A percentile compares a stretch with the other conserved stretches of the same genome.
phyloP scores from a whole-genome alignment of 139 green algal species.

The Closterium sp. region DNA sequence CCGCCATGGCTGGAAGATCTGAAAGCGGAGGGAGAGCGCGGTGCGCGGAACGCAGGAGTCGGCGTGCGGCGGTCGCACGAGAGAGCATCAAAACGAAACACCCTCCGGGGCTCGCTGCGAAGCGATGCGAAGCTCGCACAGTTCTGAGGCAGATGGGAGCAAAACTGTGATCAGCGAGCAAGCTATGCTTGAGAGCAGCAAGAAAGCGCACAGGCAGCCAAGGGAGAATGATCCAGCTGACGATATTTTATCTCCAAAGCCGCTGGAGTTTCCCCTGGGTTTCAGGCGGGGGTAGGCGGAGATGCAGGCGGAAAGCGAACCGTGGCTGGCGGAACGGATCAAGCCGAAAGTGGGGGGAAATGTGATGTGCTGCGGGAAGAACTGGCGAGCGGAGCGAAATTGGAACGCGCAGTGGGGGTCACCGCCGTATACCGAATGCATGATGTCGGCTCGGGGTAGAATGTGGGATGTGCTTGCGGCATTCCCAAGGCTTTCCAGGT shows the following conservation, averaged over 20 bases:
- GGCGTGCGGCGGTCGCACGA: neutral
- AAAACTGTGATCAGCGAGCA: neutral
- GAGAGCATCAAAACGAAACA: neutral
- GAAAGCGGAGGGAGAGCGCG: neutral
- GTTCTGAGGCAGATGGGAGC: neutral
- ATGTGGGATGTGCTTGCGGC: neutral
- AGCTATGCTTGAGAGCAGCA: no score
- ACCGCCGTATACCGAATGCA: neutral
- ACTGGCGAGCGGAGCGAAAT: neutral
- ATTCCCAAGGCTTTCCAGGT: neutral
- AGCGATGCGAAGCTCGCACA: neutral
- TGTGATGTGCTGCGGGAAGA: neutral
- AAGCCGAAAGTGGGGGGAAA: no score
- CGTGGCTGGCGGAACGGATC: neutral
- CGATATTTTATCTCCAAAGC: no score
- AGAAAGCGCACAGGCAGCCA: no score
- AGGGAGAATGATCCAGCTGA: no score
- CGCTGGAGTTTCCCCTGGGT: neutral
- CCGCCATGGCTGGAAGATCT: neutral
- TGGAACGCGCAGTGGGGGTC: no score
- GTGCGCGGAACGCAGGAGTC: neutral
- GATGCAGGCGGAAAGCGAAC: neutral
- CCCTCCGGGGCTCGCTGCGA: no score
- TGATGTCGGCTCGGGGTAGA: neutral
- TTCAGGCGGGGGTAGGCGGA: neutral